Percentiles rank a stretch among this genome's conserved stretches.
Evolutionary conservation across 768 basidiomycete genomes (phyloP).

Genomic region (Termitomyces sp.): DNA sequence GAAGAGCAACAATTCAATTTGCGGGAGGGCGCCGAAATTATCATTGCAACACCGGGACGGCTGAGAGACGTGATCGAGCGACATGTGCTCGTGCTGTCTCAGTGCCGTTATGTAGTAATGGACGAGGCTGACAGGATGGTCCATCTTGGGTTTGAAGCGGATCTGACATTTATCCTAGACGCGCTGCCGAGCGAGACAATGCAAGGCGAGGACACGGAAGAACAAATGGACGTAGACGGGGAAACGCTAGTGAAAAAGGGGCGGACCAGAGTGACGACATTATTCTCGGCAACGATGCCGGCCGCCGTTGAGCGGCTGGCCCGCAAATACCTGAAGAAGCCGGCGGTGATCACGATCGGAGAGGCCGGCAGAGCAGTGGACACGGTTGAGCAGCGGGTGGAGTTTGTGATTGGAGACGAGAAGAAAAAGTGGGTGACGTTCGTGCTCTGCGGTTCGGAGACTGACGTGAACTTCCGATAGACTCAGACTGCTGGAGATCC

Average conservation of each 20-base stretch:
- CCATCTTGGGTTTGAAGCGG: slow-evolving; percentile 92
- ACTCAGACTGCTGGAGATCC: slow-evolving; percentile 82
- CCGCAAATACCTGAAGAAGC: slow-evolving; percentile 87
- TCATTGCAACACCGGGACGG: slow-evolving; percentile 98
- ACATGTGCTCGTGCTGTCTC: slow-evolving; percentile 89
- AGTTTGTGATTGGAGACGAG: slow-evolving; percentile 89
- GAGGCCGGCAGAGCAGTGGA: slow-evolving; percentile 97
- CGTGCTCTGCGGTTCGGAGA: background rate
- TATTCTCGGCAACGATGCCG: slow-evolving; percentile 99
- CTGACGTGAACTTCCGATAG: slow-evolving; percentile 33
- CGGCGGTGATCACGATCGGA: slow-evolving; percentile 96
- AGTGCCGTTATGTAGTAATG: slow-evolving; percentile 99
- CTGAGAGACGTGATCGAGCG: slow-evolving; percentile 97
- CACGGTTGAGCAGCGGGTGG: slow-evolving; percentile 94
- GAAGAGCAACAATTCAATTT: slow-evolving; percentile 98
- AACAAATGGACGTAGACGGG: slow-evolving; percentile 76
- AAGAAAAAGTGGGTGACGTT: slow-evolving; percentile 82
- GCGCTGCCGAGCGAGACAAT: slow-evolving; percentile 83
- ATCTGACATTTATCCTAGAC: slow-evolving; percentile 92
- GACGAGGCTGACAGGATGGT: slow-evolving; percentile 99
- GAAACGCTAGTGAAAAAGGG: slow-evolving; percentile 65
- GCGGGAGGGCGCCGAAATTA: slow-evolving; percentile 97
- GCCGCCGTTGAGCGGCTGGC: slow-evolving; percentile 93
- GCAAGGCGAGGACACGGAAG: slow-evolving; percentile 76
- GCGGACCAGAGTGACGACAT: slow-evolving; percentile 84